Evolutionary conservation across 805 yeast genomes (phyloP).

Genomic region (Ogataea trehalophila): DNA sequence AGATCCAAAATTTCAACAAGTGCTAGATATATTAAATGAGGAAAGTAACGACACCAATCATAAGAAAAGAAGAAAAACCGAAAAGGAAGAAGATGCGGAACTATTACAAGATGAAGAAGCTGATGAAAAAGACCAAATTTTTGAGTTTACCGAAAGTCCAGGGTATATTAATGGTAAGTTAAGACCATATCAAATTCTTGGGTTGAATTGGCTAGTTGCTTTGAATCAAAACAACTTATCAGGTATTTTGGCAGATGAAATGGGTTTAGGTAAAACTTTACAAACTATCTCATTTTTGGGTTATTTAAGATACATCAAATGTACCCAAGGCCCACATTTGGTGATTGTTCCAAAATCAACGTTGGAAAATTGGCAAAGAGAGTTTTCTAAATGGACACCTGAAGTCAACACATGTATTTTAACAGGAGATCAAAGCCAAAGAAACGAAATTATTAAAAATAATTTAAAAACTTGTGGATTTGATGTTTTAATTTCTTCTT

Average conservation of each 20-base stretch:
- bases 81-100: conserved; percentile 94
- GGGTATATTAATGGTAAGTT: conserved; percentile 68
- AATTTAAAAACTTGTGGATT: conserved; percentile 67
- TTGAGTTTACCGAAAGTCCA: conserved; percentile 82
- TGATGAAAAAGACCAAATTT: conserved; percentile 54
- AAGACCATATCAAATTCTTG: conserved; percentile 91
- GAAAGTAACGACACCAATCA: conserved; percentile 35
- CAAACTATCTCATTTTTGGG: conserved; percentile 94
- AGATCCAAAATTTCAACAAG: conserved; percentile 63
- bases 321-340: conserved; percentile 84
- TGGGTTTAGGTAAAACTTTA: conserved; percentile 96
- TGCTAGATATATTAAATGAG: conserved; percentile 52
- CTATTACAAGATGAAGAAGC: conserved; percentile 75
- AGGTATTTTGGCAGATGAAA: conserved; percentile 95
- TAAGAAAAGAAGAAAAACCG: conserved; percentile 67
- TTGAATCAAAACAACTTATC: conserved; percentile 82
- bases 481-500: conserved; percentile 87
- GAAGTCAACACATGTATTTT: conserved; percentile 80
- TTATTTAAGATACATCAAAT: conserved; percentile 70
- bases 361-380: conserved; percentile 93
- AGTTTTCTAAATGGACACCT: conserved; percentile 93
- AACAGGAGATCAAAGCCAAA: conserved; percentile 84
- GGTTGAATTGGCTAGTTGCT: conserved; percentile 90
- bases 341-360: conserved; percentile 95
- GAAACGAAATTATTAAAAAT: conserved; percentile 55